These are phyloP conservation scores for Suillus decipiens DNA, from an alignment of 768 basidiomycete species.

Conservation along the genomic window DNA sequence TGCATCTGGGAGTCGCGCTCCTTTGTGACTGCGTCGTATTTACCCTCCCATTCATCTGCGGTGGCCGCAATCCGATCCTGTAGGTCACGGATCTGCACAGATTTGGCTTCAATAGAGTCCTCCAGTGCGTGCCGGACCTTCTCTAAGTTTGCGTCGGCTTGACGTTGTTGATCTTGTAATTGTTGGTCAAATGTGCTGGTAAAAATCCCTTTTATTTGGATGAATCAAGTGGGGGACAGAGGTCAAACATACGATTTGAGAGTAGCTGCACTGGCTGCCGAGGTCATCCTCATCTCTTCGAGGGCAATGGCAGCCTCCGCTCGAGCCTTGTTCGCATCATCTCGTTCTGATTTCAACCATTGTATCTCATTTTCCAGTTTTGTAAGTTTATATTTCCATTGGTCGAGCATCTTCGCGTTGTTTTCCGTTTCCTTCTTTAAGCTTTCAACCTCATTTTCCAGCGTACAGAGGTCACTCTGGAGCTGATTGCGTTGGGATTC, in stretches of 20 bases:
- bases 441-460: background rate
- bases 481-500: background rate
- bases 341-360: constrained; percentile 1
- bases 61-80: background rate
- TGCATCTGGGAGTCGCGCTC: background rate
- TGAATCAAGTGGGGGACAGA: background rate
- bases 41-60: background rate
- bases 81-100: background rate
- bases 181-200: background rate
- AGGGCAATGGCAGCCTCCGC: background rate
- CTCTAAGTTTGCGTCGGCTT: background rate
- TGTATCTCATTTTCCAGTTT: background rate
- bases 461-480: background rate
- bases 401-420: no score
- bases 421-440: background rate
- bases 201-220: background rate
- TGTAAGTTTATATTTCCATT: background rate
- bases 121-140: background rate
- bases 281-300: background rate
- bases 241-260: background rate
- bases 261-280: background rate
- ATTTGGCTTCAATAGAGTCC: background rate
- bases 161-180: background rate
- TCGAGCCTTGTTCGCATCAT: background rate
- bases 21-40: background rate